phyloP scores from a whole-genome alignment of 1,284 basidiomycete genomes.

The Termitomyces sp. region DNA sequence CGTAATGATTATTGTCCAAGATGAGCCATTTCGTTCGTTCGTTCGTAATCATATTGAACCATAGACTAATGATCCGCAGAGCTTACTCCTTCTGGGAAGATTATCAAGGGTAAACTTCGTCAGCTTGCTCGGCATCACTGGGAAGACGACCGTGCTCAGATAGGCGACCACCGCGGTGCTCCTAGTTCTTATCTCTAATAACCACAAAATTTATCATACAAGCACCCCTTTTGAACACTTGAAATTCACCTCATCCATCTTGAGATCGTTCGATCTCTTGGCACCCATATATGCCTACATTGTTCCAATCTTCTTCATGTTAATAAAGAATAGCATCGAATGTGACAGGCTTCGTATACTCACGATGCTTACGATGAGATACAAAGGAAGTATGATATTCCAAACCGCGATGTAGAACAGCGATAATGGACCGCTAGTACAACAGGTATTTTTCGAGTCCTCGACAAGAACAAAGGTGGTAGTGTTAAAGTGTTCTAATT shows the following conservation, averaged over 20 bases:
- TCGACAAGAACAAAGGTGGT: neutral
- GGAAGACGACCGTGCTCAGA: conserved; percentile 30
- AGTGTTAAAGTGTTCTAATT: no score
- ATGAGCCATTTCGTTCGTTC: conserved; percentile 37
- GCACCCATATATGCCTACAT: neutral
- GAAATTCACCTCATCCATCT: neutral
- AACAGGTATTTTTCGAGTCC: neutral
- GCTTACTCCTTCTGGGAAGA: conserved; percentile 55
- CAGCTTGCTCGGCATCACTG: conserved; percentile 41
- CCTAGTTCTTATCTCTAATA: conserved; percentile 23
- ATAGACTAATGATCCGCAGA: conserved; percentile 24
- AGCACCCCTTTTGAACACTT: neutral
- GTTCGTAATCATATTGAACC: neutral
- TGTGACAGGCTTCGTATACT: neutral
- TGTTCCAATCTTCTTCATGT: no score
- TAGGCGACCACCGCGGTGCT: conserved; percentile 20
- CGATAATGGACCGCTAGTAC: neutral
- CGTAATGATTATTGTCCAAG: conserved; percentile 46
- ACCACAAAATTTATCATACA: neutral
- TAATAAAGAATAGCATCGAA: neutral
- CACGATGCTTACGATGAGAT: neutral
- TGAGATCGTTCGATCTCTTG: neutral
- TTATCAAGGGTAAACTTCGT: conserved; percentile 48
- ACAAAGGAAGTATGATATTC: neutral
- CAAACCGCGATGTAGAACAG: neutral